phyloP scores from a whole-genome alignment of 2,329 filamentous ascomycete genomes.

The Fusarium dlaminii region DNA sequence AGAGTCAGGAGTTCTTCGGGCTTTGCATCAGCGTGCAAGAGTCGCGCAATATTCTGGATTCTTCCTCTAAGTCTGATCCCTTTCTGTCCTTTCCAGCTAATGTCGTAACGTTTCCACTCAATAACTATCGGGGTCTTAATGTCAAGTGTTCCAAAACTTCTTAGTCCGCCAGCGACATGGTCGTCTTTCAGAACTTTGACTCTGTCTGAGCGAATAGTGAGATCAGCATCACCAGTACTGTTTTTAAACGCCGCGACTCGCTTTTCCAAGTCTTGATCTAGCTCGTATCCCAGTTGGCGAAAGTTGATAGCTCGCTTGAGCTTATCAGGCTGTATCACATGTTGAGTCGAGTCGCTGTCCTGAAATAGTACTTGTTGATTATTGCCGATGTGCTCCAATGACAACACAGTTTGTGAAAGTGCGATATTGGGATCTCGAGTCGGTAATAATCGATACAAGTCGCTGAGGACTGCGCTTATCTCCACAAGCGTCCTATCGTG shows the following conservation, averaged over 20 bases:
- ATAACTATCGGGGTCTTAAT: not conserved
- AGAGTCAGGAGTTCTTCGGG: not conserved
- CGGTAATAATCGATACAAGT: not conserved
- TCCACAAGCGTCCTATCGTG: not conserved
- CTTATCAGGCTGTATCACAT: not conserved
- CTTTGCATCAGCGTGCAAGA: not conserved
- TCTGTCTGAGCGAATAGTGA: not conserved
- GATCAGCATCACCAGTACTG: not conserved
- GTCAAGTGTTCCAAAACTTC: not conserved
- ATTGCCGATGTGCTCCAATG: not conserved
- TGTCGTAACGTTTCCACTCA: not conserved
- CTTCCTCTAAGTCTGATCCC: not conserved
- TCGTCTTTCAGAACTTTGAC: not conserved
- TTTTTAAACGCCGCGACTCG: not conserved
- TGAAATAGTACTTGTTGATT: not conserved
- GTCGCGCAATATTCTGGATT: not conserved
- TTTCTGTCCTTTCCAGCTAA: conserved; percentile 3
- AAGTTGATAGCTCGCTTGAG: not conserved
- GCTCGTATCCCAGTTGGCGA: not conserved
- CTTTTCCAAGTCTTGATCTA: not conserved
- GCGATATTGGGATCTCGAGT: not conserved
- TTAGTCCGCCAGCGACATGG: not conserved
- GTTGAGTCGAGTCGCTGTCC: not conserved
- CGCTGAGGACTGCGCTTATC: not conserved
- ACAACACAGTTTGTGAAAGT: not conserved